phyloP scores from a whole-genome alignment of 352 stramenopile species.

The Globisporangium rhizosaccharum region DNA sequence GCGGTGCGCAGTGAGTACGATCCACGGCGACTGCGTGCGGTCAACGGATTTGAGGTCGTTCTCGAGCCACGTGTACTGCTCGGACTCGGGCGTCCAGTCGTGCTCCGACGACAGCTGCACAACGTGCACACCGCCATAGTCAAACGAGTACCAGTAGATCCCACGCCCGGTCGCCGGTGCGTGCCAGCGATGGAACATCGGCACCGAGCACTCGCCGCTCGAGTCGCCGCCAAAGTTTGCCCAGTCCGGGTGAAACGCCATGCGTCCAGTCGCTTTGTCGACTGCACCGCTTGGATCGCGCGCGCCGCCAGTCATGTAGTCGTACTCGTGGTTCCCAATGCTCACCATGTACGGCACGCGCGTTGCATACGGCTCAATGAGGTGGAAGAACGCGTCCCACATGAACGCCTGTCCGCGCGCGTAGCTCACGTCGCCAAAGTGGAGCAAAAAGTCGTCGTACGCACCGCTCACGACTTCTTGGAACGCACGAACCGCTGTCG shows the following conservation, averaged over 20 bases:
- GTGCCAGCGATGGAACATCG: slow-evolving; percentile 63
- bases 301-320: slow-evolving; percentile 49
- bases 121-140: slow-evolving; percentile 84
- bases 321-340: slow-evolving; percentile 77
- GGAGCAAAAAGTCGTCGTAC: slow-evolving; percentile 68
- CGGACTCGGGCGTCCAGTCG: slow-evolving; percentile 78
- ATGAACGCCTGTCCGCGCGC: slow-evolving; percentile 47
- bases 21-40: slow-evolving; percentile 82
- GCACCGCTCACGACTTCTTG: slow-evolving; percentile 41
- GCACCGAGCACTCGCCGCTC: slow-evolving; percentile 55
- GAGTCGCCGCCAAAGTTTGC: slow-evolving; percentile 66
- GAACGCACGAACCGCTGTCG: slow-evolving; percentile 49
- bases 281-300: slow-evolving; percentile 46
- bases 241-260: slow-evolving; percentile 56
- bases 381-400: slow-evolving; percentile 74
- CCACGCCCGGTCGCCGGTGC: slow-evolving; percentile 53
- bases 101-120: slow-evolving; percentile 90
- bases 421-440: slow-evolving; percentile 54
- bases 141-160: slow-evolving; percentile 88
- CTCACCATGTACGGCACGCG: slow-evolving; percentile 75
- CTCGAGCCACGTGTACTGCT: slow-evolving; percentile 86
- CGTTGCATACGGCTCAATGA: slow-evolving; percentile 64
- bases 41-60: slow-evolving; percentile 74
- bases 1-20: slow-evolving; percentile 88
- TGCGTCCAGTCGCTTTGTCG: slow-evolving; percentile 14